Base-by-base conservation (phyloP, 1,139 yeast species). In the Candida mesenterica region DNA sequence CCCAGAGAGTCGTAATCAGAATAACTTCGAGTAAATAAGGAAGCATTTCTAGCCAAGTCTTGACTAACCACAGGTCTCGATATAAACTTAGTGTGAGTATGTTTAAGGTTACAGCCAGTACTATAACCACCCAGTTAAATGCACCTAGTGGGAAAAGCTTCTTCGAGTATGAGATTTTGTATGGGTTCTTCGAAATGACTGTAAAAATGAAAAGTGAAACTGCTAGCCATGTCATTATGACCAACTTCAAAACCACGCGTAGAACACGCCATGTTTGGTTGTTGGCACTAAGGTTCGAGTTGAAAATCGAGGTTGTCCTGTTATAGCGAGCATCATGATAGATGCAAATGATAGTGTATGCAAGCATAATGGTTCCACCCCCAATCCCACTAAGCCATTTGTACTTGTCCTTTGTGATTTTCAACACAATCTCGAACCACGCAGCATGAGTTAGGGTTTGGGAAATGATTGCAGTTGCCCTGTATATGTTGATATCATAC, bases 1-100 rank as follows among this genome's bases (percentile, higher is more conserved):
- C 79, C 79, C 79, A 75, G 1, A 70, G 54, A 1, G 65, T 58
- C 3, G 75, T 62, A 12, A 71, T 51, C 9, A 68, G 44, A 19
- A 67, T 61, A 17, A 72, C 54, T 35, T 70, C 70, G 5, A 71
- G 35, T 31, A 72, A 53, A 20, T 46, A 47, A 0, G 72, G 68
- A 3, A 72, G 39, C 16, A 63, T 55, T 3, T 57, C 49, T 3
- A 73, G 45, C 79, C 79, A 75, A 4, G 65, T 58, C 20, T 44
- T 47, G 15, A 48, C 46, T 19, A 52, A 51, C 75, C 73, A 61
- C 40, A 53, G 36, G 19, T 34, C n/a, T 15, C 51, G 37, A 57
- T 62, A 58, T 12, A 53, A 30, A 10, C 52, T 42, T 24, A 66
- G 33, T 20, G 57, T 44, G 3, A 72, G 46, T 2, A 71, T 48